Evolutionary conservation across 805 yeast genomes (phyloP).

Genomic region (Hanseniaspora guilliermondii): DNA sequence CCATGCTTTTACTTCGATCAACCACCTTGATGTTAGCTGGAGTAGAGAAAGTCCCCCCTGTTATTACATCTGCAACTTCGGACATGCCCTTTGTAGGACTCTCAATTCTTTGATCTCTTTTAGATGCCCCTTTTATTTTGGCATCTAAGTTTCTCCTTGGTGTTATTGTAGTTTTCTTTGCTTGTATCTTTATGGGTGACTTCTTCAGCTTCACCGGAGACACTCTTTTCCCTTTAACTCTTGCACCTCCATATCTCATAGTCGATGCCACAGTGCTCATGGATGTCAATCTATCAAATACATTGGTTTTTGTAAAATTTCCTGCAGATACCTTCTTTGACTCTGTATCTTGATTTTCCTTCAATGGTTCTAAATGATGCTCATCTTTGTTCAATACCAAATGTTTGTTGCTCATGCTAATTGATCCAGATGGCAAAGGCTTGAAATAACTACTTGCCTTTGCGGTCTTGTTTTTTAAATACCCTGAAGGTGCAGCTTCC

Average conservation of each 20-base stretch:
- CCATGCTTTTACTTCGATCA: not conserved
- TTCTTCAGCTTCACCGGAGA: constrained; percentile 2
- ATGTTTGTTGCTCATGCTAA: constrained; percentile 1
- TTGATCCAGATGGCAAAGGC: constrained; percentile 9
- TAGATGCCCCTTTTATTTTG: not conserved
- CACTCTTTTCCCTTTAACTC: not conserved
- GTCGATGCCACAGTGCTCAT: constrained; percentile 2
- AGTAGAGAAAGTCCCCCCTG: constrained; percentile 4
- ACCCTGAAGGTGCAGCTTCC: not conserved
- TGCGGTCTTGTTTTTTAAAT: not conserved
- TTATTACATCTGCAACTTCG: not conserved
- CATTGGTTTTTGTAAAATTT: not conserved
- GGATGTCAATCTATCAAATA: constrained; percentile 9
- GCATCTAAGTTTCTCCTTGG: not conserved
- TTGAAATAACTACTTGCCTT: constrained; percentile 10
- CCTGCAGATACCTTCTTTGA: not conserved
- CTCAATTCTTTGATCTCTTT: not conserved
- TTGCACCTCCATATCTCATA: not conserved
- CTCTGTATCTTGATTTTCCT: not conserved
- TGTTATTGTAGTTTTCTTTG: not conserved
- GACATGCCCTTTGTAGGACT: not conserved
- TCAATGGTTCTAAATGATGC: not conserved
- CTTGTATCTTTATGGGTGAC: not conserved
- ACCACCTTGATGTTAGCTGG: not conserved
- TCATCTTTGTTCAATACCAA: constrained; percentile 4